Conservation (phyloP, 2,329 filamentous ascomycete species). For the Colletotrichum incanum region DNA sequence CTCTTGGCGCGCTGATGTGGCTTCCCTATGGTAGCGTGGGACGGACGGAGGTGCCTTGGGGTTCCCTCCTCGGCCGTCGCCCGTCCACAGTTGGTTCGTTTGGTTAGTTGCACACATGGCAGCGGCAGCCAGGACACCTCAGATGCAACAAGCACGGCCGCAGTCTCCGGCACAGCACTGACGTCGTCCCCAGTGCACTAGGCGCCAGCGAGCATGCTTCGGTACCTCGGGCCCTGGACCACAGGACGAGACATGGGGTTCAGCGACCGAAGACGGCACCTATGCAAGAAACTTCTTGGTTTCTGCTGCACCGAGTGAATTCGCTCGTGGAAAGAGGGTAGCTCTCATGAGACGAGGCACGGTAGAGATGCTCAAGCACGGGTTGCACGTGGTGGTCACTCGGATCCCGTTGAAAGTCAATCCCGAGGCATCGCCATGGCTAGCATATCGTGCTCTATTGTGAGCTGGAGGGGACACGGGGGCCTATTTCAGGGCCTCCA, state of each 20-base stretch:
- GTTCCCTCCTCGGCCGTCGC: not conserved
- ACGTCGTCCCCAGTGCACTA: slow-evolving; percentile 18
- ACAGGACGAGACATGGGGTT: not conserved
- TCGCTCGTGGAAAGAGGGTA: not conserved
- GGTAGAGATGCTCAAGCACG: not conserved
- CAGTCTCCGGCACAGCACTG: slow-evolving; percentile 36
- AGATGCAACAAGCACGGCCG: slow-evolving; percentile 28
- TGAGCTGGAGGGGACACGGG: not conserved
- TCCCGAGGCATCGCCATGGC: not conserved
- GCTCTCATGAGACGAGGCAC: slow-evolving; percentile 6
- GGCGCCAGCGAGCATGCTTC: slow-evolving; percentile 16
- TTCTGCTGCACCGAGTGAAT: not conserved
- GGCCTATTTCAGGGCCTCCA: not conserved
- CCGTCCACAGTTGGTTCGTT: not conserved
- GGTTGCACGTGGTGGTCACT: not conserved
- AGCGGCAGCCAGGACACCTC: slow-evolving; percentile 20
- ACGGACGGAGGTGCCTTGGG: slow-evolving; percentile 6
- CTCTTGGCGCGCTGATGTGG: slow-evolving; percentile 36
- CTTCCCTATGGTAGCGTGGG: slow-evolving; percentile 6
- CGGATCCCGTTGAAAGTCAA: slow-evolving; percentile 2
- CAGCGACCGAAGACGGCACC: not conserved
- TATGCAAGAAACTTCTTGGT: not conserved
- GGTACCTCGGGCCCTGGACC: slow-evolving; percentile 9
- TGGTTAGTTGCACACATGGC: slow-evolving; percentile 29
- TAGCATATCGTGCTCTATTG: not conserved